Percentiles rank a stretch among this genome's conserved stretches.
Evolutionary conservation across 345 rosid species (phyloP).

Genomic region (Eucalyptus melliodora): DNA sequence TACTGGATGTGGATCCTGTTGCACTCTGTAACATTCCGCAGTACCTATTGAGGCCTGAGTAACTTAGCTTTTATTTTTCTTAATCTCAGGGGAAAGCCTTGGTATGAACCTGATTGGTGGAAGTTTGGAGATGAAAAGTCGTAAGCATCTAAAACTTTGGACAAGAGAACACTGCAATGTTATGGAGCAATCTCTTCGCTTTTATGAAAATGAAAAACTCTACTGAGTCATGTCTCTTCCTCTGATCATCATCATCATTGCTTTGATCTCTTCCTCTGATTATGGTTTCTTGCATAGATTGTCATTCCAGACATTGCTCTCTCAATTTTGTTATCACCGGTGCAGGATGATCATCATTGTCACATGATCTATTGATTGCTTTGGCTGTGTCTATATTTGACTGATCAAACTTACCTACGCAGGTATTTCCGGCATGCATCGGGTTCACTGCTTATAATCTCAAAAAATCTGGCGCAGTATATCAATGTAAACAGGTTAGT

Average conservation of each 20-base stretch:
- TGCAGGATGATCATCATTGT: background rate
- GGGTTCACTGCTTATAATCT: slow-evolving; percentile 59
- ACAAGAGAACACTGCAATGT: background rate
- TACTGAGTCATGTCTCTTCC: background rate
- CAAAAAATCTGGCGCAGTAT: slow-evolving; percentile 76
- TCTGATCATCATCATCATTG: background rate
- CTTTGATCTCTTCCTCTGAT: background rate
- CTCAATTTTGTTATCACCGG: background rate
- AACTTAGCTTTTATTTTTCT: background rate
- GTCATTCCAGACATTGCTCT: background rate
- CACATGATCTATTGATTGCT: background rate
- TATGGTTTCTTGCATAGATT: background rate
- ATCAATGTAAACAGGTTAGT: slow-evolving; percentile 84
- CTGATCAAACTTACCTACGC: slow-evolving; percentile 1
- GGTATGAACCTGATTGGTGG: slow-evolving; percentile 99
- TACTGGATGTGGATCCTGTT: background rate
- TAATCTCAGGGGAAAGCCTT: slow-evolving; percentile 60
- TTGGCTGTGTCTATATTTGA: background rate
- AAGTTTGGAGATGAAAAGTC: slow-evolving; percentile 88
- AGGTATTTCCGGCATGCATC: slow-evolving; percentile 91
- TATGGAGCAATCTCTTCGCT: background rate
- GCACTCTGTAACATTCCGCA: background rate
- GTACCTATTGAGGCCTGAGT: background rate
- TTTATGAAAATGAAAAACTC: background rate
- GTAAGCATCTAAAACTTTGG: slow-evolving; percentile 34